Base-by-base conservation (phyloP, 768 basidiomycete species). In the Strobilomyces echinocephalus region DNA sequence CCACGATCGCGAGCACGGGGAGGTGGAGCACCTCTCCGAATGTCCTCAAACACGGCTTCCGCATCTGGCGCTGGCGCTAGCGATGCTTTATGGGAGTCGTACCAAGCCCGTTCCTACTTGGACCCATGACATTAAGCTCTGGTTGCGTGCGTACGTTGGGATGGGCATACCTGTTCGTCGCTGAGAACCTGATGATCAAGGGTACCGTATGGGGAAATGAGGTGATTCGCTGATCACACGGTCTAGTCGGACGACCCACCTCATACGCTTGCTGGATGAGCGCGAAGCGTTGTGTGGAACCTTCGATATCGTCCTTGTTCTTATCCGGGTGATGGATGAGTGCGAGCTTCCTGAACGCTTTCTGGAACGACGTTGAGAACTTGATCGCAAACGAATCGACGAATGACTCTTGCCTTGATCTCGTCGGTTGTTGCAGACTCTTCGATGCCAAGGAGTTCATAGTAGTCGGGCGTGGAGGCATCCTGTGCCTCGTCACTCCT, bases 101-200 rank as follows among this genome's bases (percentile, higher is more conserved):
- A 99, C 91, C 94, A 99, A 41, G 97, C 94, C 61, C 97, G 79
- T 78, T 98, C 95, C 89, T 95, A 81, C 75, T 80, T 77, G 68
- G 61, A 49, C 44, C 43, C 38, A 57, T 31, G 42, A 41, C 52
- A 55, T 65, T 51, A 61, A 56, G 42, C 39, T 51, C 50, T 43
- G 50, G 34, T 26, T 30, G 30, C 30, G 52, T 6, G 15, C 10
- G n/a, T 21, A 50, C 16, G 31, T 35, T 38, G 54, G 58, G 53
- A 41, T 46, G 10, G 31, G 58, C 81, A 72, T 72, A 91, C 93
- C 80, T 97, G 93, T 55, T 95, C 91, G 69, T 97, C 95, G 61
- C 91, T 92, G 40, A 98, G 78, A 44, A 95, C 87, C 91, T 93
- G 39, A 46, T 42, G 43, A 26, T 31, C 38, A 38, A 55, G 11